These are phyloP conservation scores for Xanthoconium stramineum DNA, from an alignment of 768 basidiomycete species.

Conservation along the genomic window DNA sequence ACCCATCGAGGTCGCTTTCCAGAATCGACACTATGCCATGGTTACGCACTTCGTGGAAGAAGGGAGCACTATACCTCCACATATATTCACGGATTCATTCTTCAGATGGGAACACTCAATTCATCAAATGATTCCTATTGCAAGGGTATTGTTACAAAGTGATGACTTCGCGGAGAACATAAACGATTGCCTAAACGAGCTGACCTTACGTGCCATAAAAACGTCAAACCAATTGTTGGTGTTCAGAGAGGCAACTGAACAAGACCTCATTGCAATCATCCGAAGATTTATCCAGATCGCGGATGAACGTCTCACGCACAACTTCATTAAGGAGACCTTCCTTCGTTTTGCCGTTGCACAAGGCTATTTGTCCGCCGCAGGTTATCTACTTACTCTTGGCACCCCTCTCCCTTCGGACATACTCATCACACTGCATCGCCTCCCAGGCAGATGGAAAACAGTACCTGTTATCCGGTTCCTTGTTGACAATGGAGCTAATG, in stretches of 20 bases:
- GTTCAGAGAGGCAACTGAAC: background rate
- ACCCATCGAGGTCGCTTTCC: background rate
- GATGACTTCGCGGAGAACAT: background rate
- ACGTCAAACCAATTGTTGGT: background rate
- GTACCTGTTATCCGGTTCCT: background rate
- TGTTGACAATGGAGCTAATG: background rate
- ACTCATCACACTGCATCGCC: background rate
- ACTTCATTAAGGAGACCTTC: background rate
- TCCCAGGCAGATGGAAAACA: background rate
- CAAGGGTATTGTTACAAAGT: background rate
- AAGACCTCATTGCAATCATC: background rate
- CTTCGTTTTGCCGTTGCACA: background rate
- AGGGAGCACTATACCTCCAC: background rate
- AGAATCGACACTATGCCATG: background rate
- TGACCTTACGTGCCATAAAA: too few relatives aligned
- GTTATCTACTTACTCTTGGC: background rate
- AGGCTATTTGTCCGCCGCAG: background rate
- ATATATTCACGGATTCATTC: background rate
- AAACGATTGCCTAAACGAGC: background rate
- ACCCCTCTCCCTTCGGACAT: background rate
- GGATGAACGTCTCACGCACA: background rate
- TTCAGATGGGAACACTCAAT: too few relatives aligned
- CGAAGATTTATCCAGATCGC: background rate
- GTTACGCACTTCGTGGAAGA: background rate
- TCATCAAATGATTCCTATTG: too few relatives aligned